Evolutionary conservation across 768 basidiomycete genomes (phyloP).

Genomic region (Lactarius tabidus): DNA sequence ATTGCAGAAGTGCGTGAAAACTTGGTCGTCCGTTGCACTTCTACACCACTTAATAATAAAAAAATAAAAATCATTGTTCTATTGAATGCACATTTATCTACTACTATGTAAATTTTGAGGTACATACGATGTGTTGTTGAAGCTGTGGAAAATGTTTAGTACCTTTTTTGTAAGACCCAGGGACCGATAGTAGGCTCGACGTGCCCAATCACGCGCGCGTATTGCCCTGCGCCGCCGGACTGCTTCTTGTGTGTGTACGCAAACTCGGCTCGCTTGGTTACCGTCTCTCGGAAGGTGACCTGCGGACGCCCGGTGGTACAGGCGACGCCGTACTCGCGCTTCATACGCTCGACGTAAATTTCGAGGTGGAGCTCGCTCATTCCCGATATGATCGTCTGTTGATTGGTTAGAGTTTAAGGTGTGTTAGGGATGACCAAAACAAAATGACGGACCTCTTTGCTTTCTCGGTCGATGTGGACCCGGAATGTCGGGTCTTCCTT

Average conservation of each 20-base stretch:
- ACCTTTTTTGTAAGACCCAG: no score
- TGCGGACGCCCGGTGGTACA: slow-evolving; percentile 92
- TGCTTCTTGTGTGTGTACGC: slow-evolving; percentile 97
- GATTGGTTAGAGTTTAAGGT: no score
- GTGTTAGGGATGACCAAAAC: no score
- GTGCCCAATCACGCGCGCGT: no score
- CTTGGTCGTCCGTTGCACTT: no score
- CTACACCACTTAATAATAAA: no score
- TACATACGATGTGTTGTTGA: no score
- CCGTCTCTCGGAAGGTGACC: slow-evolving; percentile 95
- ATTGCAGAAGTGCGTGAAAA: no score
- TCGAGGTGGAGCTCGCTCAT: slow-evolving; percentile 99
- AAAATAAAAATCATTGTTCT: no score
- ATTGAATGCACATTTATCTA: no score
- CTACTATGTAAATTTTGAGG: no score
- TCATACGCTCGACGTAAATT: slow-evolving; percentile 99
- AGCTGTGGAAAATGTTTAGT: no score
- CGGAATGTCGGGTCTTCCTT: slow-evolving; percentile 99
- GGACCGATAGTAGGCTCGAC: slow-evolving; percentile 95
- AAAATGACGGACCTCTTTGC: slow-evolving; percentile 98
- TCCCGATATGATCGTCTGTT: slow-evolving; percentile 96
- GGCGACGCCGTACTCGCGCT: slow-evolving; percentile 94
- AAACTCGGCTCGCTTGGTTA: slow-evolving; percentile 79
- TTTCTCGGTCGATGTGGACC: slow-evolving; percentile 91
- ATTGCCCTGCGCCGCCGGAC: slow-evolving; percentile 93